Percentiles rank a stretch among this genome's conserved stretches.
Evolutionary conservation across 345 rosid species (phyloP).

Genomic region (Stellera chamaejasme): DNA sequence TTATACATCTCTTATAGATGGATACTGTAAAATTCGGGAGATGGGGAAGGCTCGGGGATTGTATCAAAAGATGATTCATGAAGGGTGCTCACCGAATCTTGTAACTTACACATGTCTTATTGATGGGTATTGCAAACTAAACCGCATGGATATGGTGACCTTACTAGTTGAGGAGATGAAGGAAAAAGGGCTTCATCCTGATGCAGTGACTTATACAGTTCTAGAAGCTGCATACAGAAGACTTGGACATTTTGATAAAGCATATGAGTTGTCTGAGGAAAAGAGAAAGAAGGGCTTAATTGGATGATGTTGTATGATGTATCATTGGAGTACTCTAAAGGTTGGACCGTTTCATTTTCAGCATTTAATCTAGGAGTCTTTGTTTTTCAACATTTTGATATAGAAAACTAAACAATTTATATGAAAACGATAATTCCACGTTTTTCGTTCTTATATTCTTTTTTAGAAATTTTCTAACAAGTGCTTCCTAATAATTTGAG

Average conservation of each 20-base stretch:
- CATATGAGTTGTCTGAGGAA: conserved; percentile 28
- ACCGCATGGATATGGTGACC: conserved; percentile 35
- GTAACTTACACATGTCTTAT: conserved; percentile 43
- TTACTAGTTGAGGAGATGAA: conserved; percentile 35
- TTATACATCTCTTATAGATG: conserved; percentile 38
- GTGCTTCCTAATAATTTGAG: no score
- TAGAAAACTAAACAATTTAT: no score
- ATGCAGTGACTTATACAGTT: conserved; percentile 35
- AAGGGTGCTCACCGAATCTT: conserved; percentile 28
- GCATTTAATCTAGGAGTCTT: no score
- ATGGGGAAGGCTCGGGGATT: conserved; percentile 33
- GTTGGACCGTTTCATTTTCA: no score
- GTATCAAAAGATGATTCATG: conserved; percentile 21
- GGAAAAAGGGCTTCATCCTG: conserved; percentile 21
- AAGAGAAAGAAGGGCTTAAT: conserved; percentile 33
- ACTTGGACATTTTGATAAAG: conserved; percentile 20
- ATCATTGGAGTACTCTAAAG: no score
- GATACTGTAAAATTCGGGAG: conserved; percentile 34
- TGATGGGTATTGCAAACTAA: conserved; percentile 34
- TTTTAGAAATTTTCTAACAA: no score
- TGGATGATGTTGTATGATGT: conserved; percentile 18
- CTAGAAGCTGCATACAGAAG: conserved; percentile 31
- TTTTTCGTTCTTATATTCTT: no score
- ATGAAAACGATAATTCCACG: no score
- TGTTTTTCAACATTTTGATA: no score